Conservation (phyloP, 805 yeast species). For the Zygoascus tannicola region DNA sequence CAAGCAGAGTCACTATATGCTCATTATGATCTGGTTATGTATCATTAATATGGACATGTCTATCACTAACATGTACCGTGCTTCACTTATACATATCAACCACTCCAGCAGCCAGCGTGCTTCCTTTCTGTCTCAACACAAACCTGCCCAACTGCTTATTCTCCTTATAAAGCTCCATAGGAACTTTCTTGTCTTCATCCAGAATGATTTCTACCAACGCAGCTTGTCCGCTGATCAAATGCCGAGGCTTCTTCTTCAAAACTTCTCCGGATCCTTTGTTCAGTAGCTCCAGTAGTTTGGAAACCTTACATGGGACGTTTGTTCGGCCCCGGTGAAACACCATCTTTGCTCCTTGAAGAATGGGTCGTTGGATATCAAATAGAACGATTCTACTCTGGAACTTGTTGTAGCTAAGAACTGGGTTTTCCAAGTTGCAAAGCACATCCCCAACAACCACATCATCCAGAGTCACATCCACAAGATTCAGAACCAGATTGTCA, state of each 20-base stretch:
- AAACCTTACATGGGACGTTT: slow-evolving; percentile 58
- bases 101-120: slow-evolving; percentile 58
- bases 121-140: slow-evolving; percentile 60
- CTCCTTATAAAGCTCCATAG: slow-evolving; percentile 41
- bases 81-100: slow-evolving; percentile 31
- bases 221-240: slow-evolving; percentile 48
- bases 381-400: slow-evolving; percentile 49
- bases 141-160: slow-evolving; percentile 52
- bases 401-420: slow-evolving; percentile 39
- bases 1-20: too few relatives aligned
- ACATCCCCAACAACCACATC: slow-evolving; percentile 61
- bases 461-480: slow-evolving; percentile 30
- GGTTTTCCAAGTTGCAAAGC: slow-evolving; percentile 39
- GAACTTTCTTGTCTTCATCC: slow-evolving; percentile 36
- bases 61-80: too few relatives aligned
- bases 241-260: slow-evolving; percentile 40
- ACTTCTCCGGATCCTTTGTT: slow-evolving; percentile 25
- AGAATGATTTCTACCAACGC: slow-evolving; percentile 52
- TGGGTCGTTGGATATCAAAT: slow-evolving; percentile 63
- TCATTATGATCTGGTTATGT: too few relatives aligned
- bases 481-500: slow-evolving; percentile 42
- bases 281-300: slow-evolving; percentile 34
- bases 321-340: slow-evolving; percentile 69
- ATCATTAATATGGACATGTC: too few relatives aligned
- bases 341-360: slow-evolving; percentile 71